Evolutionary conservation across 768 basidiomycete species (phyloP), one percentile per base, ranked within the genome.

Genomic region (Tricholomella constricta): DNA sequence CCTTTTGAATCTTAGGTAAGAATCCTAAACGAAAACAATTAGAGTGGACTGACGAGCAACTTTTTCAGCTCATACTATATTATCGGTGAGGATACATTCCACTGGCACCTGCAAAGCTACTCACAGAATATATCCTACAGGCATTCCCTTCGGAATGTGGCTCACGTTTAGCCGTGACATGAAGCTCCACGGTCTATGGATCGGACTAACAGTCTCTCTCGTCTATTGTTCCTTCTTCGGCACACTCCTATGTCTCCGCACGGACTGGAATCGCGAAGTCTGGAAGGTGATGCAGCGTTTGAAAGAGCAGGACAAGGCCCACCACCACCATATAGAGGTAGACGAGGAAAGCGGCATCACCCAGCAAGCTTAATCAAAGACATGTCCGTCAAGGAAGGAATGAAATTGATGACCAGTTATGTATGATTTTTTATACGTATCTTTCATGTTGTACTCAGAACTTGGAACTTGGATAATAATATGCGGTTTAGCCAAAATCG

Each of bases 71-170:
- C 88, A 2, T 94, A 94, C 69, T 94, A 96, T 61, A 69, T 86
- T 51, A 70, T 94, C 55, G 91, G 86, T 78, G 41, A 20, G 69
- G 15, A 37, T 26, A 1, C 17, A 20, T 15, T 19, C 6, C 3
- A 11, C 1, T 15, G 19, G 9, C 37, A 51, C 10, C 40, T 23
- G 48, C 15, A 10, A 20, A 15, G n/a, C 15, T 17, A 17, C 7
- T 50, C 41, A 49, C 35, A 43, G 51, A 27, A 1, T 8, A 49
- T 34, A 6, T 15, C 17, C 12, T 45, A 14, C 31, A 79, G 86
- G 91, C 25, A 87, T 96, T 45, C 94, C 94, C 0, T 74, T 91
- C 40, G 94, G 91, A 12, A 70, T 93, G 45, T 89, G 80, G 69
- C 83, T 95, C 4, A 78, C 89, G 2, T 93, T 94, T 73, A 73